Conservation (phyloP, 768 basidiomycete genomes). For the Rhizopogon roseolus region DNA sequence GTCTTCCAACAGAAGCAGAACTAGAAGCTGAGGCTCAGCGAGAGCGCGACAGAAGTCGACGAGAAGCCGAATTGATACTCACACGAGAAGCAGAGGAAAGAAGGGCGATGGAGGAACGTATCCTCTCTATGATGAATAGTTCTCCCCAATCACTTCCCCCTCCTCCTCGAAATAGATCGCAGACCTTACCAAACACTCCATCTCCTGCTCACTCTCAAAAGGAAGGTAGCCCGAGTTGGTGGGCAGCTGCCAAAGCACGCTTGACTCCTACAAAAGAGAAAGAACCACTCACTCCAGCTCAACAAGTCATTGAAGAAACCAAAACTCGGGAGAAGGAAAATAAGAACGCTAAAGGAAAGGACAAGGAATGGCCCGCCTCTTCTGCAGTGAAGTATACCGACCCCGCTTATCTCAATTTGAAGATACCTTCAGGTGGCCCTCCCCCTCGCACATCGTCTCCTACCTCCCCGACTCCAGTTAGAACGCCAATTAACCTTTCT, state of each 20-base stretch:
- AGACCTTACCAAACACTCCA: slow-evolving; percentile 50
- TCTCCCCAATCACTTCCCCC: slow-evolving; percentile 44
- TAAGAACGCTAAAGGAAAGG: slow-evolving; percentile 35
- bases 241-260: slow-evolving; percentile 67
- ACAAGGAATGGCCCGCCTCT: slow-evolving; percentile 55
- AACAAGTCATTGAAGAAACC: slow-evolving; percentile 73
- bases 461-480: slow-evolving; percentile 57
- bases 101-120: slow-evolving; percentile 64
- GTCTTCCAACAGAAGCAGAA: slow-evolving; percentile 67
- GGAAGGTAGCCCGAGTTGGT: slow-evolving; percentile 58
- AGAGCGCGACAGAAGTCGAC: slow-evolving; percentile 69
- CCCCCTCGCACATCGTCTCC: slow-evolving; percentile 49
- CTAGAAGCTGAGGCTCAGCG: slow-evolving; percentile 76
- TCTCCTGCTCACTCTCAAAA: slow-evolving; percentile 64
- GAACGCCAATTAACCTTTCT: slow-evolving; percentile 18
- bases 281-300: slow-evolving; percentile 75
- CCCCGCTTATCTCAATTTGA: slow-evolving; percentile 53
- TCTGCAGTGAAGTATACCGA: slow-evolving; percentile 50
- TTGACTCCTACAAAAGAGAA: slow-evolving; percentile 77
- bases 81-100: slow-evolving; percentile 67
- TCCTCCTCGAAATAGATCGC: slow-evolving; percentile 56
- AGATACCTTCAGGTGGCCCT: slow-evolving; percentile 43
- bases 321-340: slow-evolving; percentile 61
- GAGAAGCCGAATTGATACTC: slow-evolving; percentile 76
- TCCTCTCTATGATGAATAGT: slow-evolving; percentile 65